Percentiles rank a stretch among this genome's conserved stretches.
Evolutionary conservation across 768 basidiomycete genomes (phyloP).

Genomic region (Hygrophorus pudorinus): DNA sequence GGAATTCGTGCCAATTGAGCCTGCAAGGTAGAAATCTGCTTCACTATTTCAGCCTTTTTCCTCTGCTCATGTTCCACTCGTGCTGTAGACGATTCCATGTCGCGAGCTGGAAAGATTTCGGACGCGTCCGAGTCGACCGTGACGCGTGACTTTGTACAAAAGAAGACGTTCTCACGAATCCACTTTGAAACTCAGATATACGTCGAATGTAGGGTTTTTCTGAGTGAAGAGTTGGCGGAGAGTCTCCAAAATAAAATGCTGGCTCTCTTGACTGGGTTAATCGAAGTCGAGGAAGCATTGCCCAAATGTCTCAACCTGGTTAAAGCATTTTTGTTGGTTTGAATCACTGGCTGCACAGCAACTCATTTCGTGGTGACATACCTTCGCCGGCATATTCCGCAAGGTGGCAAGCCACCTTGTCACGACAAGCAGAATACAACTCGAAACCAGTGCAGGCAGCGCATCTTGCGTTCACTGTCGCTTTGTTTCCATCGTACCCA

Average conservation of each 20-base stretch:
- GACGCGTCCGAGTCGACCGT: background rate
- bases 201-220: background rate
- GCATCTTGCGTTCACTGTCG: no score
- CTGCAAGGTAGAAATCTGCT: constrained; percentile 47
- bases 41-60: constrained; percentile 39
- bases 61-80: constrained; percentile 27
- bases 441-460: no score
- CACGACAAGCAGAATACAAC: no score
- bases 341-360: no score
- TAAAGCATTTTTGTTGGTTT: no score
- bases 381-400: no score
- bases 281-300: no score
- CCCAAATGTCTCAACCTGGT: no score
- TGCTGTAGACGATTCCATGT: constrained; percentile 48
- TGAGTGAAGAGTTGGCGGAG: background rate
- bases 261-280: background rate
- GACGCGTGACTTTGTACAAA: constrained; percentile 14
- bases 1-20: constrained; percentile 38
- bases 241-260: background rate
- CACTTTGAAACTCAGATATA: constrained; percentile 25
- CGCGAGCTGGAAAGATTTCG: background rate
- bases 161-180: constrained; percentile 3
- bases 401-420: no score
- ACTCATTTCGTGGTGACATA: no score
- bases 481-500: background rate